Base-by-base conservation (phyloP, 129 eudicot genomes). In the Saussurea involucrata region DNA sequence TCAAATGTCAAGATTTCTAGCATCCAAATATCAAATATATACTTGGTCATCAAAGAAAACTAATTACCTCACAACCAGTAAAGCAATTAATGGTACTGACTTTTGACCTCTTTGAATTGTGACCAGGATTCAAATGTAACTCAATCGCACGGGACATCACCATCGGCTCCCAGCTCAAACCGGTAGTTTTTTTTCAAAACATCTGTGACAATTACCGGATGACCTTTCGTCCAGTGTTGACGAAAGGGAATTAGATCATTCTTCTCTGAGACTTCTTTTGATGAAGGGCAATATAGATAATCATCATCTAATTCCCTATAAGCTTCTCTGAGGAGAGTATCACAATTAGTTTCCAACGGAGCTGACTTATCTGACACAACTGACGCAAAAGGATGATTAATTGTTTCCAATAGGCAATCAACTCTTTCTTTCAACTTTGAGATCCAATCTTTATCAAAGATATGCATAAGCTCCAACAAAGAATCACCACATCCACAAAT, bases 151-250 rank as follows among this genome's bases (percentile, higher is more conserved):
- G 83, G 21, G 66, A 79, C 67, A 71, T 61, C 58, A 79, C 72
- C 77, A 71, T 79, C 13, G 67, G 83, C 46, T 79, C 77, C 77
- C 73, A 79, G 63, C 77, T 79, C 11, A 79, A 55, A 34, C 77
- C 72, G 18, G 64, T 53, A 36, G 66, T 71, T 34, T 57, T 24
- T 24, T 78, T 60, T n/a, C n/a, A 57, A 32, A 63, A 63, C 70
- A 79, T 79, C 42, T 70, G 65, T 25, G 28, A 79, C 63, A 61
- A 79, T 71, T 22, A 79, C 46, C 22, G 77, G 83, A n/a, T 79
- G 27, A 4, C 75, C 71, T 69, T 61, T 32, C 63, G 75, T 69
- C 78, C 73, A 64, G 65, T 82, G 86, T 66, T 72, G 70, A 64
- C 49, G 74, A 63, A 82, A 82, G 25, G 75, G 82, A 67, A 58